Percentiles rank a stretch among this genome's conserved stretches.
Evolutionary conservation across 441 rosid species (phyloP).

Genomic region (Gossypium trilobum): DNA sequence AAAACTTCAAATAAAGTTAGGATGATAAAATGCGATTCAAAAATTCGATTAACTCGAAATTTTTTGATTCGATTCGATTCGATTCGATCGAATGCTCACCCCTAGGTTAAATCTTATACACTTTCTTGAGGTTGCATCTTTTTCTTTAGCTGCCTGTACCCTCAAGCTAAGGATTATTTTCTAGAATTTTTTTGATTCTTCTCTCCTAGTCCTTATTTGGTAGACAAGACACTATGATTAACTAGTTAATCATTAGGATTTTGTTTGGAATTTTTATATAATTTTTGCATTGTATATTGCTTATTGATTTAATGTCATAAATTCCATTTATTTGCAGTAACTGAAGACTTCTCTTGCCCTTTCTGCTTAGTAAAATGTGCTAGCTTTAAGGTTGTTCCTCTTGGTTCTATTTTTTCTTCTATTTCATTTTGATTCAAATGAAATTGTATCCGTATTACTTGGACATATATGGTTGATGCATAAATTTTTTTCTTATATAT

Average conservation of each 20-base stretch:
- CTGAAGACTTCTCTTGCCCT: conserved; percentile 97
- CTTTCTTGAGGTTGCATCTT: background rate
- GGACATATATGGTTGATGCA: conserved; percentile 2
- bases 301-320: conserved; percentile 16
- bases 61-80: too few relatives aligned
- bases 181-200: background rate
- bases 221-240: background rate
- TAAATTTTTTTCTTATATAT: conserved; percentile 9
- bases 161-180: background rate
- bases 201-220: background rate
- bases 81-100: too few relatives aligned
- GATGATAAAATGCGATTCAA: too few relatives aligned
- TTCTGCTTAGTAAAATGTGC: conserved; percentile 91
- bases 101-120: background rate
- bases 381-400: conserved; percentile 74
- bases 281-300: background rate
- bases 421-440: conserved; percentile 15
- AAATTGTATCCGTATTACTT: conserved; percentile 10
- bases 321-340: conserved; percentile 52
- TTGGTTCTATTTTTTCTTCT: background rate
- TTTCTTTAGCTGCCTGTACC: background rate
- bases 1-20: too few relatives aligned
- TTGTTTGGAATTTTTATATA: background rate
- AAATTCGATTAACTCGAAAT: too few relatives aligned
- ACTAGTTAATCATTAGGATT: background rate